A percentile compares a stretch with the other conserved stretches of the same genome.
Evolutionary conservation across 108 stramenopile genomes (phyloP).

Genomic region (Skeletonema menzelii): DNA sequence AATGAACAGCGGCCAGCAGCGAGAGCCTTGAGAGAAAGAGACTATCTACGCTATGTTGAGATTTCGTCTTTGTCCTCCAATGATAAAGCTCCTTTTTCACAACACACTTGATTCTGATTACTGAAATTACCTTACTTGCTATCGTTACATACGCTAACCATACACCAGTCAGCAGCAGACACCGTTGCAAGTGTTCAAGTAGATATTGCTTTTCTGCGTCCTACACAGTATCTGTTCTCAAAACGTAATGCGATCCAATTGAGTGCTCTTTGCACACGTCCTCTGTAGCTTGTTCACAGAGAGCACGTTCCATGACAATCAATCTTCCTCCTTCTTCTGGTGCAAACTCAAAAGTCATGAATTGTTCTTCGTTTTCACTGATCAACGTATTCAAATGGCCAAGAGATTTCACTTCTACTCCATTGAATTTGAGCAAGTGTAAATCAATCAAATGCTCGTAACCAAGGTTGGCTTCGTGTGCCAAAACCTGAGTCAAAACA

Average conservation of each 20-base stretch:
- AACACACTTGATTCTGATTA: no score
- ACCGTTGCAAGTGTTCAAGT: no score
- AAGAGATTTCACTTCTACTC: slow-evolving; percentile 51
- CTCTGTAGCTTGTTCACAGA: slow-evolving; percentile 31
- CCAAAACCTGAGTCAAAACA: slow-evolving; percentile 53
- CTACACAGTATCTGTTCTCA: slow-evolving; percentile 4
- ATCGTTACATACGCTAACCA: no score
- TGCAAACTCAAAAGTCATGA: slow-evolving; percentile 54
- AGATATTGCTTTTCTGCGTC: no score
- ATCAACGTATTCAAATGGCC: slow-evolving; percentile 52
- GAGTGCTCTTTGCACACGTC: slow-evolving; percentile 58
- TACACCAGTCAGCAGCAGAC: no score
- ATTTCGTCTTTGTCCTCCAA: no score
- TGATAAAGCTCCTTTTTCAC: no score
- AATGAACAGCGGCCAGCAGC: no score
- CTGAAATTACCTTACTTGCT: no score
- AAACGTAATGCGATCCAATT: slow-evolving; percentile 44
- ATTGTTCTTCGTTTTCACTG: slow-evolving; percentile 32
- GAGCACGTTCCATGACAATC: slow-evolving; percentile 46
- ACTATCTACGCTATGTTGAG: no score
- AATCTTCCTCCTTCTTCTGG: slow-evolving; percentile 44
- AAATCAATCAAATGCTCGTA: slow-evolving; percentile 55
- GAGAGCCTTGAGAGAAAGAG: no score
- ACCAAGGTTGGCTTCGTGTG: slow-evolving; percentile 55
- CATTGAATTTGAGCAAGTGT: slow-evolving; percentile 52